These are phyloP conservation scores for Arachnomyces sp. DNA, from an alignment of 2,329 filamentous ascomycete genomes.

Conservation along the genomic window DNA sequence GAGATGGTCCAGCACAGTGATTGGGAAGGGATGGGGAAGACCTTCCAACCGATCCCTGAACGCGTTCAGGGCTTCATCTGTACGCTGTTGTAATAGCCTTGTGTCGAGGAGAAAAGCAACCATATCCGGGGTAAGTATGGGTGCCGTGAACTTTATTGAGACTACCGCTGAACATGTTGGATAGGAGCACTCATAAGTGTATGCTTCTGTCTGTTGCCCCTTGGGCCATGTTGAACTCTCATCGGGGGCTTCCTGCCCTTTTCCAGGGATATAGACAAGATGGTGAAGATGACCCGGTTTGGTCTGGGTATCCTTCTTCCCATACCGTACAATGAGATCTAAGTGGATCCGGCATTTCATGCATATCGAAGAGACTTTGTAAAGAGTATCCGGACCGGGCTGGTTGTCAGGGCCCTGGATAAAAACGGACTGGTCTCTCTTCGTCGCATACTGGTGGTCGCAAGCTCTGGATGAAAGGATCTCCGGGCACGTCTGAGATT, in stretches of 20 bases:
- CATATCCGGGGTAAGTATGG: conserved; percentile 43
- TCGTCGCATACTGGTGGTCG: conserved; percentile 51
- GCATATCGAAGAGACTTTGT: conserved; percentile 55
- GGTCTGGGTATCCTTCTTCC: conserved; percentile 30
- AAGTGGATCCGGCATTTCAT: conserved; percentile 54
- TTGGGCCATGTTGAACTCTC: conserved; percentile 18
- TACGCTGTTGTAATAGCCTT: conserved; percentile 44
- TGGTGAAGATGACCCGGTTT: conserved; percentile 55
- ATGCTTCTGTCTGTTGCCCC: conserved; percentile 34
- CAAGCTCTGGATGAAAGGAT: conserved; percentile 41
- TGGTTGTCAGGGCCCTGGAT: conserved; percentile 31
- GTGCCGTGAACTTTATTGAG: conserved; percentile 44
- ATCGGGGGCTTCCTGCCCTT: conserved; percentile 17
- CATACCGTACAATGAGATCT: conserved; percentile 48
- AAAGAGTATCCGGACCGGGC: conserved; percentile 32
- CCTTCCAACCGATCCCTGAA: conserved; percentile 49
- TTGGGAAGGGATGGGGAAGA: conserved; percentile 41
- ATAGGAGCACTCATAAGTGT: conserved; percentile 52
- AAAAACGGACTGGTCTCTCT: conserved; percentile 46
- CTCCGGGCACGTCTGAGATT: conserved; percentile 23
- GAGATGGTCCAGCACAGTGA: conserved; percentile 50
- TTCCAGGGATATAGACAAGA: conserved; percentile 39
- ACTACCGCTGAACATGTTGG: conserved; percentile 47
- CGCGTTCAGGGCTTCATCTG: conserved; percentile 42
- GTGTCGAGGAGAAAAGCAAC: conserved; percentile 47